Evolutionary conservation across 2,329 filamentous ascomycete genomes (phyloP), one percentile per base, ranked within the genome.

Genomic region (Aspergillus persii): DNA sequence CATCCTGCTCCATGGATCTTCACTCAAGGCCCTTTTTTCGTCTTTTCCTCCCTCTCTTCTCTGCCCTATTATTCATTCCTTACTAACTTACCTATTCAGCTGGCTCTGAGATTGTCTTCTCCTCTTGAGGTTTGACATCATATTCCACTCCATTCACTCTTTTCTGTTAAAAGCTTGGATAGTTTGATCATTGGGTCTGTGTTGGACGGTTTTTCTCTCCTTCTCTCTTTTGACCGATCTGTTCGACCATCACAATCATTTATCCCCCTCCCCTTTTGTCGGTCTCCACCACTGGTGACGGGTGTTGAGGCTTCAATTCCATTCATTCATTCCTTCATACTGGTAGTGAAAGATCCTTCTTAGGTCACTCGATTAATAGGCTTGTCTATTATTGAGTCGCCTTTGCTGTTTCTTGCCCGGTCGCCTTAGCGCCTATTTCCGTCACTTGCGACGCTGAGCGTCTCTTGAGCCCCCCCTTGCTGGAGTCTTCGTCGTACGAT

Each of bases 361-460:
- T 46, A 18, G 41, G 15, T 46, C 33, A 5, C 30, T 36, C 33
- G 15, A 46, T 46, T n/a, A 15, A 50, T n/a, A 50, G 26, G 7
- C 49, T 31, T 50, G 12, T 50, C 27, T 18, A 12, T 31, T 30
- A 9, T 50, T 30, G 18, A 50, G 12, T 50, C 30, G 8, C 8
- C 49, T 30, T 31, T 31, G 1, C 5, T 49, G 18, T 50, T 50
- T 15, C 27, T 18, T 29, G 18, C 31, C 31, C 27, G 27, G 27
- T 29, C 23, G 50, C 44, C 50, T 15, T 54, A 29, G 36, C 41
- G 48, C 47, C 44, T 27, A 49, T 44, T 50, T 39, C 49, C 50
- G 53, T 49, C 23, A 48, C 41, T 50, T 18, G 23, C 33, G 59
- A 57, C 62, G 61, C 56, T 61, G 63, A 54, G 62, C 63, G 61